Base-by-base conservation (phyloP, 805 yeast genomes). In the Saturnispora sekii region DNA sequence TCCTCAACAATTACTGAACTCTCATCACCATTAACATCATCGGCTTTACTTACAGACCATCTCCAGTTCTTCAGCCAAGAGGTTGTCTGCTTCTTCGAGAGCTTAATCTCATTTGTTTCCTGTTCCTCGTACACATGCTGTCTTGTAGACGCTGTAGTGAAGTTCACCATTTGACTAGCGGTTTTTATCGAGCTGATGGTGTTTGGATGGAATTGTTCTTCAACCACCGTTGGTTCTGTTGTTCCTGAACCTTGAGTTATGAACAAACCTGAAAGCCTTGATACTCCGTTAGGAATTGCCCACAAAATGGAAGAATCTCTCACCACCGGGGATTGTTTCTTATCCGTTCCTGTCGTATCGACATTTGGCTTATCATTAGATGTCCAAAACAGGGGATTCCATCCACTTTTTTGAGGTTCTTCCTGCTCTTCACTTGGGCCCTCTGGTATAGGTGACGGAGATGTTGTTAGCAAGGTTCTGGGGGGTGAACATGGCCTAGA, bases 11-110 rank as follows among this genome's bases (percentile, higher is more conserved):
- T 21, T 8, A 21, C 8, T 6, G 26, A 21, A 8, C 26, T 21
- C 26, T 21, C 26, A 21, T 41, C 48, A n/a, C 28, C 28, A 5
- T 26, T 14, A n/a, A 9, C n/a, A 12, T 26, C 30, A 4, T 10
- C 6, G 6, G 10, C 29, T 11, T 10, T n/a, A 12, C 11, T 15
- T 9, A 28, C 8, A 18, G 38, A 26, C 53, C 49, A 51, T 7
- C n/a, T 40, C 48, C 48, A 46, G 7, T 43, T 42, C 32, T n/a
- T 21, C 51, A 47, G 43, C 49, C 53, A 43, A 4, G 35, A 18
- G 14, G 16, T 30, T 31, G 26, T 21, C 26, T 5, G 26, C 8
- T 21, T 21, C 26, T 21, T 21, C 26, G 26, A 21, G 8, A 21
- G 8, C 5, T 21, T 8, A 21, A 10, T 31, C 14, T 15, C 39